Evolutionary conservation across 2,329 filamentous ascomycete species (phyloP).

Genomic region (Emericellopsis atlantica): DNA sequence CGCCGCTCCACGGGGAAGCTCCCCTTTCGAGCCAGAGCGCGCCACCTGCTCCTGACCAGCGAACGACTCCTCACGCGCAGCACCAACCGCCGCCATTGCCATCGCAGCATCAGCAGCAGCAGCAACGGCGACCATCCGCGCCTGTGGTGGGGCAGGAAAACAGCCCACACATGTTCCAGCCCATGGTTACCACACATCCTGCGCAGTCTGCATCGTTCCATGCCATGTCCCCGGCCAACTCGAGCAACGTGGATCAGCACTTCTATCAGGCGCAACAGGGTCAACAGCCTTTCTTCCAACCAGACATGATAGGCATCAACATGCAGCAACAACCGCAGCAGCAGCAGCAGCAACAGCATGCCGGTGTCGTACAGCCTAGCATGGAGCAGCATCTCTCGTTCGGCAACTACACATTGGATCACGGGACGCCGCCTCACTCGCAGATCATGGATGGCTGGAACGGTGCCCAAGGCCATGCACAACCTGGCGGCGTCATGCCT

Average conservation of each 20-base stretch:
- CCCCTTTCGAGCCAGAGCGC: neutral
- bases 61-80: slow-evolving; percentile 4
- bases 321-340: slow-evolving; percentile 30
- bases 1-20: slow-evolving; percentile 4
- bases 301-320: slow-evolving; percentile 39
- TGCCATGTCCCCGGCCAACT: slow-evolving; percentile 38
- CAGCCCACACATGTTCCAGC: slow-evolving; percentile 24
- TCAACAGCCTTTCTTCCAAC: slow-evolving; percentile 28
- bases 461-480: neutral
- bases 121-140: slow-evolving; percentile 26
- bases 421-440: slow-evolving; percentile 20
- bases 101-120: slow-evolving; percentile 7
- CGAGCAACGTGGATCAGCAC: slow-evolving; percentile 23
- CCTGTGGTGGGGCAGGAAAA: slow-evolving; percentile 26
- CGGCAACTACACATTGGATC: slow-evolving; percentile 51
- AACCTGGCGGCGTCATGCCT: neutral
- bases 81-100: slow-evolving; percentile 8
- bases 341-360: slow-evolving; percentile 13
- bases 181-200: slow-evolving; percentile 26
- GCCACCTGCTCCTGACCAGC: slow-evolving; percentile 1
- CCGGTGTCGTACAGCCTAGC: slow-evolving; percentile 51
- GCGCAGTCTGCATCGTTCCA: slow-evolving; percentile 26
- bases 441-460: slow-evolving; percentile 16
- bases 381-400: slow-evolving; percentile 59
- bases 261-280: slow-evolving; percentile 9